These are phyloP conservation scores for Trichosporon asahii DNA, from an alignment of 1,284 basidiomycete genomes.

Conservation along the genomic window DNA sequence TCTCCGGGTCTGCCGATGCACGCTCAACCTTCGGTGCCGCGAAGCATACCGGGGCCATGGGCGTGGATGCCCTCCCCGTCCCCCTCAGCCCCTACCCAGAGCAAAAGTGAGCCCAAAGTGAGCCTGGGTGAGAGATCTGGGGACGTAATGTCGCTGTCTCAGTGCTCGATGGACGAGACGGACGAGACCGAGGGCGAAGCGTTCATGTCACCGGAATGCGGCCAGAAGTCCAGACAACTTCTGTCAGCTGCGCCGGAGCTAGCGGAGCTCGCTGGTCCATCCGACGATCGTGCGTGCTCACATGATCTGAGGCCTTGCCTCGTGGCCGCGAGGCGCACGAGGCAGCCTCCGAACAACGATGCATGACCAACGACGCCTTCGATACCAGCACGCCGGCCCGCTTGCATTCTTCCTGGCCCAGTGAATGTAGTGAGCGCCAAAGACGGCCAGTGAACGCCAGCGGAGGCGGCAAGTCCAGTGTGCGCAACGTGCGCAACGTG, in stretches of 20 bases:
- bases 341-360: neutral
- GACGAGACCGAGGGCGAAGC: neutral
- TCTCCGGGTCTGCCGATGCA: too few species aligned
- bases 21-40: too few species aligned
- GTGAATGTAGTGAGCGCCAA: too few species aligned
- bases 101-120: too few species aligned
- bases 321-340: neutral
- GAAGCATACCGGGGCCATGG: too few species aligned
- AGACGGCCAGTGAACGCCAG: neutral
- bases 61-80: too few species aligned
- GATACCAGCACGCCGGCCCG: neutral
- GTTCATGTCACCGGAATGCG: neutral
- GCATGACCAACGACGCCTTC: too few species aligned
- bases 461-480: too few species aligned
- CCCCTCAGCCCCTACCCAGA: too few species aligned
- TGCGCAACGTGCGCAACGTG: neutral
- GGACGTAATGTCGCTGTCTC: too few species aligned
- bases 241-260: neutral
- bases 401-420: too few species aligned
- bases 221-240: neutral
- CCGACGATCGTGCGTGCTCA: neutral
- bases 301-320: neutral
- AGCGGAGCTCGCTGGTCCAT: neutral
- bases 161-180: neutral
- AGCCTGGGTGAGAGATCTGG: too few species aligned